Percentiles rank a stretch among this genome's conserved stretches.
Conservation (phyloP, 2,329 filamentous ascomycete genomes). For the Parasarocladium wereldwijsianum region DNA sequence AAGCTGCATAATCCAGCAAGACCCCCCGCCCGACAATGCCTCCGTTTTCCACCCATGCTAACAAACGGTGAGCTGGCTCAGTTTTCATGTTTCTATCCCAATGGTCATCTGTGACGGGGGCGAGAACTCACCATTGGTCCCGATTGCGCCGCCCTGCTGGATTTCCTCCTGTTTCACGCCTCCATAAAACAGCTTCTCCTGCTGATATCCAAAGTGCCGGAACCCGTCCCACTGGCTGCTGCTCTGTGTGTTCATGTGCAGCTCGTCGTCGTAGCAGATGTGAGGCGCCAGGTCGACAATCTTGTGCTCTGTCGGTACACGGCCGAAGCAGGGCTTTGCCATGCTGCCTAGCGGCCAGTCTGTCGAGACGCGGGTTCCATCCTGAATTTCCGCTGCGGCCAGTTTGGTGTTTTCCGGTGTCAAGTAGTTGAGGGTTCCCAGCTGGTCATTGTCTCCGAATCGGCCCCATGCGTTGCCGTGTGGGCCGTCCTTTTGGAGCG, state of each 20-base stretch:
- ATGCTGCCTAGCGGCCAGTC: constrained; percentile 20
- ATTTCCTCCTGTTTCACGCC: constrained; percentile 27
- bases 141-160: constrained; percentile 15
- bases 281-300: constrained; percentile 14
- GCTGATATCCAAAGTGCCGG: constrained; percentile 22
- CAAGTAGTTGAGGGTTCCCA: constrained; percentile 39
- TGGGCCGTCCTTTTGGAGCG: constrained; percentile 32
- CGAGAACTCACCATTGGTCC: constrained; percentile 13
- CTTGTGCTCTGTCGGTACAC: constrained; percentile 14
- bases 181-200: constrained; percentile 19
- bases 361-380: constrained; percentile 16
- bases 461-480: constrained; percentile 41
- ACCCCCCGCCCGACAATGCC: constrained; percentile 35
- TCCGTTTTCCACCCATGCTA: constrained; percentile 17
- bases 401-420: constrained; percentile 18
- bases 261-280: constrained; percentile 17
- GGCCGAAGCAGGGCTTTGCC: constrained; percentile 18
- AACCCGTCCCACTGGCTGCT: constrained; percentile 25
- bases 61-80: neutral
- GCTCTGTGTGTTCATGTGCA: constrained; percentile 21
- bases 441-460: constrained; percentile 33
- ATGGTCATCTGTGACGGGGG: too few species aligned
- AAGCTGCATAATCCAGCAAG: constrained; percentile 35
- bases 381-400: constrained; percentile 15
- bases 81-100: neutral